Evolutionary conservation across 371 early-diverging fungal species (phyloP).

Genomic region (Mortierella sp.): DNA sequence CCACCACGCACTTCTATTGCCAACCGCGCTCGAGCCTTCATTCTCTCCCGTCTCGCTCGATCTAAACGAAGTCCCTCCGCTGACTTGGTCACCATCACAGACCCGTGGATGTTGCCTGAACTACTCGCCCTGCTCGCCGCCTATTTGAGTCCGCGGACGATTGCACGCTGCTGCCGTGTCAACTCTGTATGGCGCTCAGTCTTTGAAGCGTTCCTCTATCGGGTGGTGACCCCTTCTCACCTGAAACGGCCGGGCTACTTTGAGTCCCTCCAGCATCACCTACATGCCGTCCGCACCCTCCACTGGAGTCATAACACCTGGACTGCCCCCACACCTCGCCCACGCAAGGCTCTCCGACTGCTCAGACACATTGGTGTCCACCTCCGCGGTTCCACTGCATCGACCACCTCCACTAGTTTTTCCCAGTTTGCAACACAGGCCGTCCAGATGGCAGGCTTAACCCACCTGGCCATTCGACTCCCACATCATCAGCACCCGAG

Average conservation of each 20-base stretch:
- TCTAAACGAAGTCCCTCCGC: too few relatives aligned
- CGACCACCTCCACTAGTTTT: not conserved
- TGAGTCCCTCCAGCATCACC: conserved; percentile 19
- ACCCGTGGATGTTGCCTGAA: too few relatives aligned
- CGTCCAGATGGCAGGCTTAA: conserved; percentile 20
- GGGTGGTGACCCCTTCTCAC: conserved; percentile 17
- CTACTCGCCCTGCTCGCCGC: too few relatives aligned
- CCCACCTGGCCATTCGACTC: conserved; percentile 26
- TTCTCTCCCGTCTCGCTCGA: too few relatives aligned
- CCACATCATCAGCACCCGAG: conserved; percentile 34
- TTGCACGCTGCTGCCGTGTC: too few relatives aligned
- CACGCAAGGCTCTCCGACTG: conserved; percentile 29
- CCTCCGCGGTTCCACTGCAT: conserved; percentile 17
- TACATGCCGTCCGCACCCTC: conserved; percentile 32
- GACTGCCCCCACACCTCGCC: not conserved
- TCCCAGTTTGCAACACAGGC: not conserved
- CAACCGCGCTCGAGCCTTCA: too few relatives aligned
- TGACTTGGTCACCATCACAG: too few relatives aligned
- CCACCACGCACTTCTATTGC: too few relatives aligned
- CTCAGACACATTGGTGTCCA: too few relatives aligned
- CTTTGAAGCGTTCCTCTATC: conserved; percentile 3
- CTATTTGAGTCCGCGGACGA: too few relatives aligned
- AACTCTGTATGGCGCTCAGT: not conserved
- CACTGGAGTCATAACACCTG: conserved; percentile 33
- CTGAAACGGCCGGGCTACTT: conserved; percentile 33